These are phyloP conservation scores for Coprinopsis marcescibilis DNA, from an alignment of 768 basidiomycete genomes.

Conservation along the genomic window DNA sequence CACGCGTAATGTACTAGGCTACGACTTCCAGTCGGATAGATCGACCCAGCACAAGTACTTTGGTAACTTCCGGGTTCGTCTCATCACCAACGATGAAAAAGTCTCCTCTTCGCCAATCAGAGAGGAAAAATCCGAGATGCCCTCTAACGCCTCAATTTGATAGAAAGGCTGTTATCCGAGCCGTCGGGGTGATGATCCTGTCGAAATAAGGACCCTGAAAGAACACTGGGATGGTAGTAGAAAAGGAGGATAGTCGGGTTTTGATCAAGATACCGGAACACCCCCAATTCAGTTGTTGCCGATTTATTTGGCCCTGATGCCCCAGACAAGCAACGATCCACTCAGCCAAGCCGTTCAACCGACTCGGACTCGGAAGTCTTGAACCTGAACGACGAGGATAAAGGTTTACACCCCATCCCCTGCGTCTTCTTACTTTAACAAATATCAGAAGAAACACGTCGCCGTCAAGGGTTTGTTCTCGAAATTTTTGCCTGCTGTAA, in stretches of 20 bases:
- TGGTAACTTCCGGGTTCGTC: too few species aligned
- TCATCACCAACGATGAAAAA: too few species aligned
- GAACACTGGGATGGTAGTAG: neutral
- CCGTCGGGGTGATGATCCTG: neutral
- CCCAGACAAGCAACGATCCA: neutral
- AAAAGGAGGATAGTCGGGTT: slow-evolving; percentile 3
- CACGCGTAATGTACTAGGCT: too few species aligned
- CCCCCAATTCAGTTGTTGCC: neutral
- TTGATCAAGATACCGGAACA: neutral
- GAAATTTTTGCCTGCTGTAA: neutral
- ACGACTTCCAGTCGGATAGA: too few species aligned
- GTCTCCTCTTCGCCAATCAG: neutral
- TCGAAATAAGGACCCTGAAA: neutral
- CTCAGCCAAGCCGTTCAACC: neutral
- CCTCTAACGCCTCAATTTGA: neutral
- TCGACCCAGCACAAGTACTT: too few species aligned
- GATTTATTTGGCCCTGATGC: neutral
- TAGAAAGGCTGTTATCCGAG: neutral
- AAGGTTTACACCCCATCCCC: too few species aligned
- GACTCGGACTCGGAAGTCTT: too few species aligned
- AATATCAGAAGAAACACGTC: too few species aligned
- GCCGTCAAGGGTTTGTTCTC: too few species aligned
- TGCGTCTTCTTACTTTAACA: too few species aligned
- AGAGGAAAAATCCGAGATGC: neutral
- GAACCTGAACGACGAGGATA: too few species aligned